Base-by-base conservation (phyloP, 2,329 filamentous ascomycete species). In the Arthrobotrys conoides region DNA sequence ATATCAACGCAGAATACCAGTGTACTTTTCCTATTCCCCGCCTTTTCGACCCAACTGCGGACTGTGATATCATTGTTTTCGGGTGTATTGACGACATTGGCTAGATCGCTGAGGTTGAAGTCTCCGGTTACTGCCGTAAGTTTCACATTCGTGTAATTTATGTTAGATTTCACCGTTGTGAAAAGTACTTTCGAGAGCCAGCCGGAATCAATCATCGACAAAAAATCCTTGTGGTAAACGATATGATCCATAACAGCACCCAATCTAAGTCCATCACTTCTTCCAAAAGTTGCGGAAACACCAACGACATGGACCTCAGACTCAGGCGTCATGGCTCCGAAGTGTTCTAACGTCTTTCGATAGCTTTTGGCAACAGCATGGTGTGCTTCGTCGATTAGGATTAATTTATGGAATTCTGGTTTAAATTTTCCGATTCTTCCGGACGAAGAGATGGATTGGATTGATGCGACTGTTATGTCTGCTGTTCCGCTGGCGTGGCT, bases 381-480 rank as follows among this genome's bases (percentile, higher is more conserved):
- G 84, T 99, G 96, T 3, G 95, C 96, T 85, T 99, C 96, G 81
- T 99, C 96, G 3, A 99, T 95, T 1, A 99, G 88, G 0, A 99
- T 86, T 0, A 99, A 89, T 85, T 99, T 99, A 87, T 95, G 98
- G 6, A 86, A 87, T 0, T 84, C 84, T 0, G 94, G 92, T 81
- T 96, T 89, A 82, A 95, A 98, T 83, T 97, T 97, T 41, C 84
- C 83, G n/a, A 98, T 87, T 1, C 96, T 89, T 66, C 91, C 89
- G 12, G 89, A 89, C 4, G 93, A 96, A 6, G 88, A 89, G 81
- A 99, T 90, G 84, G 93, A 97, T 82, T 92, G 91, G 41, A 99
- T 88, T 38, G 95, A 97, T 53, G 95, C 96, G 65, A 99, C 88
- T 8, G 95, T 97, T 81, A 99, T 97, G 84, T 99, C 95, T 70